A percentile compares a stretch with the other conserved stretches of the same genome.
Conservation (phyloP, 202 grass and related monocot genomes). For the Hordeum pubiflorum region DNA sequence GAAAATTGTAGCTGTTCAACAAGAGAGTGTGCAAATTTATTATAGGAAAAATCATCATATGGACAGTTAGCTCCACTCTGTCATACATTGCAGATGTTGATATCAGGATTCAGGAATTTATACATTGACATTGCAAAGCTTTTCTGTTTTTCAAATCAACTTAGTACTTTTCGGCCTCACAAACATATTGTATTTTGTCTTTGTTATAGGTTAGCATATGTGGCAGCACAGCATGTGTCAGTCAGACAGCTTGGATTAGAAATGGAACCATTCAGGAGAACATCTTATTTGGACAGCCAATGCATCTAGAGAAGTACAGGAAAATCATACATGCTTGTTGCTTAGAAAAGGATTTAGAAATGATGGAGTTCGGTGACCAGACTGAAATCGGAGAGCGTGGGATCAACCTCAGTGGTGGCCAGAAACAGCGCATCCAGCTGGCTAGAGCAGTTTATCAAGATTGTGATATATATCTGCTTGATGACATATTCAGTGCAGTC, state of each 20-base stretch:
- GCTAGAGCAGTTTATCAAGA: conserved; percentile 64
- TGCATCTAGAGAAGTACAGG: conserved; percentile 35
- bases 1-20: background rate
- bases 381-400: conserved; percentile 66
- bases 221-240: conserved; percentile 51
- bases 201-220: conserved; percentile 42
- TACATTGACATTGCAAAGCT: background rate
- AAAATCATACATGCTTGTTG: conserved; percentile 38
- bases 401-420: conserved; percentile 66
- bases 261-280: conserved; percentile 60
- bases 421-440: conserved; percentile 63
- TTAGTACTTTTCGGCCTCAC: background rate
- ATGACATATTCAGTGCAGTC: conserved; percentile 62
- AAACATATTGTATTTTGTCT: background rate
- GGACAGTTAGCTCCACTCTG: background rate
- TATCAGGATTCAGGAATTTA: background rate
- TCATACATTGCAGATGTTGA: background rate
- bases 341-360: conserved; percentile 57
- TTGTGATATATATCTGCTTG: conserved; percentile 63
- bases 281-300: conserved; percentile 48
- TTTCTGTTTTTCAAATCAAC: background rate
- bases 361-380: conserved; percentile 50
- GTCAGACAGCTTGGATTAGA: conserved; percentile 55
- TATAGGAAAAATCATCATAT: background rate
- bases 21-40: background rate